These are phyloP conservation scores for Rhododendron williamsianum DNA, from an alignment of 148 eudicot species.

Conservation along the genomic window DNA sequence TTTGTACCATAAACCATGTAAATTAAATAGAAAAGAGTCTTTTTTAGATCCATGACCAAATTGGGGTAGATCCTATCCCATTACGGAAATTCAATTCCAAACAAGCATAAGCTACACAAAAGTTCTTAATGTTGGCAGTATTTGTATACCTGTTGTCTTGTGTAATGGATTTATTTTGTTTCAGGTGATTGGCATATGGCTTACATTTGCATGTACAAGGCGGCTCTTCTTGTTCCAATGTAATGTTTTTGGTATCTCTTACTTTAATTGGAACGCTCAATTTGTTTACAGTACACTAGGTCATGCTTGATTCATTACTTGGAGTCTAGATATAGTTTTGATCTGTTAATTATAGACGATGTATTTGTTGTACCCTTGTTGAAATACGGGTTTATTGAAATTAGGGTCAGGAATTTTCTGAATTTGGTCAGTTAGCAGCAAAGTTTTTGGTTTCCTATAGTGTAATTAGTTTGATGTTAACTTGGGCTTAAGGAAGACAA, in stretches of 20 bases:
- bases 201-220: conserved; percentile 84
- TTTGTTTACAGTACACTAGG: not conserved
- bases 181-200: conserved; percentile 99
- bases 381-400: not conserved
- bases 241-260: conserved; percentile 10
- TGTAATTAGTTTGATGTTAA: no score
- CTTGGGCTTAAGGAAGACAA: no score
- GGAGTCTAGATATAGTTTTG: not conserved
- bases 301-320: not conserved
- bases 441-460: no score
- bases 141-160: not conserved
- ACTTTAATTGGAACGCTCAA: not conserved
- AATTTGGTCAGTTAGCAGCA: no score
- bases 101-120: not conserved
- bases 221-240: conserved; percentile 57
- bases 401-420: not conserved
- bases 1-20: not conserved
- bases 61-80: no score
- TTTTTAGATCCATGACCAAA: not conserved
- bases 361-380: not conserved
- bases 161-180: conserved; percentile 8
- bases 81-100: not conserved
- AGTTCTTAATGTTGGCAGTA: not conserved
- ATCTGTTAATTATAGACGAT: not conserved
- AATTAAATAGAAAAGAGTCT: not conserved